phyloP scores from a whole-genome alignment of 345 rosid genomes.

The Arabis alpina region DNA sequence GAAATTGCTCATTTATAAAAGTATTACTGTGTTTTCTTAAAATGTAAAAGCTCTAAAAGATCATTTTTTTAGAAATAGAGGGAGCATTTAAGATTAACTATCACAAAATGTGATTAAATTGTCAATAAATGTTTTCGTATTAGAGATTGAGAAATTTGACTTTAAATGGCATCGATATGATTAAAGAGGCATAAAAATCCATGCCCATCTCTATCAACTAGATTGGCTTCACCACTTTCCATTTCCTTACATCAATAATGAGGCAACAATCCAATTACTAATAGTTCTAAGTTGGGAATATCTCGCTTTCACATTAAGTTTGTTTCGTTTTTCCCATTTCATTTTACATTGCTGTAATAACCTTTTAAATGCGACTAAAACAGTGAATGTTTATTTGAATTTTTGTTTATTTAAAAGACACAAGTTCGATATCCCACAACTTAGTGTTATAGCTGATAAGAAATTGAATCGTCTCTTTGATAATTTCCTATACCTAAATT shows the following conservation, averaged over 20 bases:
- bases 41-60: too few relatives aligned
- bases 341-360: constrained; percentile 17
- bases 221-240: constrained; percentile 34
- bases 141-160: constrained; percentile 9
- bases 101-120: not conserved
- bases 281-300: constrained; percentile 28
- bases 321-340: constrained; percentile 9
- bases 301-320: constrained; percentile 34
- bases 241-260: constrained; percentile 39
- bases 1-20: too few relatives aligned
- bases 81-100: not conserved
- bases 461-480: not conserved
- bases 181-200: constrained; percentile 33
- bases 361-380: not conserved
- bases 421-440: constrained; percentile 7
- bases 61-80: not conserved
- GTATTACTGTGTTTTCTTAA: too few relatives aligned
- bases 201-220: constrained; percentile 32
- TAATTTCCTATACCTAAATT: not conserved
- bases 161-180: constrained; percentile 15
- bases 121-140: not conserved
- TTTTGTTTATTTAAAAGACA: not conserved
- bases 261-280: constrained; percentile 15
- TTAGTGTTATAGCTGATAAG: not conserved
- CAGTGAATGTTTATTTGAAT: too few relatives aligned